These are phyloP conservation scores for Magnolia changhungtana DNA, from an alignment of 164 flowering plant genomes.

Conservation along the genomic window DNA sequence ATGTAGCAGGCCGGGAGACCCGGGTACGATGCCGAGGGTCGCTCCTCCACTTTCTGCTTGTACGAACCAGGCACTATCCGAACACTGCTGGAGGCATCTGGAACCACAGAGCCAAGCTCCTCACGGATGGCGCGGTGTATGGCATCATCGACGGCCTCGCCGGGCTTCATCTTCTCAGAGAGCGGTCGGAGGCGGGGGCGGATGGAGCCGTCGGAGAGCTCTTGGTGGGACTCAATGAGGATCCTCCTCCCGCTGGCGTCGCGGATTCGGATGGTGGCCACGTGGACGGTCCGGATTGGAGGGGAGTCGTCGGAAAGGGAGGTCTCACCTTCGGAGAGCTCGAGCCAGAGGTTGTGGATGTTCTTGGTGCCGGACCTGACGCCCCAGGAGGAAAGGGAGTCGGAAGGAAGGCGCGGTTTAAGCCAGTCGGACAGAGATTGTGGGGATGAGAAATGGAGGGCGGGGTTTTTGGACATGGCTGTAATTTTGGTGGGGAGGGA, in stretches of 20 bases:
- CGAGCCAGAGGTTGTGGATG: conserved; percentile 91
- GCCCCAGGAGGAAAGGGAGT: conserved; percentile 81
- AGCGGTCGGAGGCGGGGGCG: conserved; percentile 59
- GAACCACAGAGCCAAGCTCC: conserved; percentile 63
- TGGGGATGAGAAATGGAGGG: conserved; percentile 48
- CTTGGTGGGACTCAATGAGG: conserved; percentile 75
- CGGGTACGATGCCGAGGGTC: conserved; percentile 76
- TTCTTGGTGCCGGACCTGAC: conserved; percentile 87
- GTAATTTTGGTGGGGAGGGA: neutral
- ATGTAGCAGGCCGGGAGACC: conserved; percentile 88
- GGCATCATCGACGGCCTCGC: conserved; percentile 60
- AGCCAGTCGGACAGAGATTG: conserved; percentile 88
- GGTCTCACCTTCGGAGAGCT: conserved; percentile 81
- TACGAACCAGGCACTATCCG: conserved; percentile 60
- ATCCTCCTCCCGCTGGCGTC: conserved; percentile 16
- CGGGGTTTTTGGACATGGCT: neutral
- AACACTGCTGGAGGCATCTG: conserved; percentile 23
- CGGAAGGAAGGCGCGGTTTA: conserved; percentile 60
- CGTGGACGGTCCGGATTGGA: conserved; percentile 71
- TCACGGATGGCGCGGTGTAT: conserved; percentile 66
- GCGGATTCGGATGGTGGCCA: conserved; percentile 51
- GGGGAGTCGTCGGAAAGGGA: conserved; percentile 58
- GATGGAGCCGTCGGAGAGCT: conserved; percentile 65
- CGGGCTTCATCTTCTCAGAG: conserved; percentile 94
- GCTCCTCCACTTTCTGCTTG: conserved; percentile 64